Evolutionary conservation across 2,329 filamentous ascomycete species (phyloP), one percentile per base, ranked within the genome.

Genomic region (Didymella segeticola): DNA sequence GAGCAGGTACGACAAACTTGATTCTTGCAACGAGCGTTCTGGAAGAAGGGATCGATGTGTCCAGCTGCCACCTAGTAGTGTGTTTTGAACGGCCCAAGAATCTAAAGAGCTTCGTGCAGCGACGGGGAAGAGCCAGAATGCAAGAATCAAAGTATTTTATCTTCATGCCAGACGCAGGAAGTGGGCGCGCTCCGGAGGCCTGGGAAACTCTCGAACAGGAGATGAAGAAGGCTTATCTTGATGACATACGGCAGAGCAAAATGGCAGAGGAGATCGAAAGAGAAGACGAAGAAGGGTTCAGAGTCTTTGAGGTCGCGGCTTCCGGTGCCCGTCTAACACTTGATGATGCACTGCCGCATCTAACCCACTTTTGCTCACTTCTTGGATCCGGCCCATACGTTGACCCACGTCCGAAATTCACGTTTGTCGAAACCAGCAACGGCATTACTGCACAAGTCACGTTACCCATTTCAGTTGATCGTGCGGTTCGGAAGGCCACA

Each of bases 331-430:
- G 85, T 11, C 76, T 97, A 12, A 89, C 89, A 10, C 80, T 91
- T 1, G 83, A 90, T 30, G 89, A 89, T 60, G 89, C 91, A 1
- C 84, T 88, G 41, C 74, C 80, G n/a, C 91, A 95, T 70, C 80
- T 98, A 1, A 80, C 89, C 39, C 91, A 96, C 72, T 96, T 97
- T 63, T 97, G 93, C 71, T 77, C 79, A 0, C 80, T 82, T 0
- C 71, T 92, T 0, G 80, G 83, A 0, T 76, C 77, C 0, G 78
- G 78, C 1, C 82, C 84, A 22, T 90, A 86, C 66, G 79, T 87
- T 6, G 85, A 92, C 60, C 77, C 77, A 15, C 78, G 82, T 1
- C 91, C 93, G 0, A 84, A 89, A 42, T 96, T 92, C 65, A 78
- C 85, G 12, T 78, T 86, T 27, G 69, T 78, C 3, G 63, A 71